Evolutionary conservation across 768 basidiomycete species (phyloP).

Genomic region (Mycena polygramma): DNA sequence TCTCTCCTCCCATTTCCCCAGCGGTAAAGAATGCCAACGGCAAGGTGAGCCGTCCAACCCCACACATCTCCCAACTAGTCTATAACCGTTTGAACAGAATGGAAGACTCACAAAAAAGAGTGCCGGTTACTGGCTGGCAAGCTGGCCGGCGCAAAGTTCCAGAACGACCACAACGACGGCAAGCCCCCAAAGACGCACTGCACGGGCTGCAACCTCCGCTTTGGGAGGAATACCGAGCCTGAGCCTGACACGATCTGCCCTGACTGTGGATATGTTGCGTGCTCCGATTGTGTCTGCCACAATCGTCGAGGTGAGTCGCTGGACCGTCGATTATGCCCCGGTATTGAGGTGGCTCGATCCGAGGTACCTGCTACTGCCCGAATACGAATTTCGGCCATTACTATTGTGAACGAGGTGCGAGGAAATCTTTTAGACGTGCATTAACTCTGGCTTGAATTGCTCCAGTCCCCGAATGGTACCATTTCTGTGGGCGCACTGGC

Average conservation of each 20-base stretch:
- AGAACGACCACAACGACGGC: neutral
- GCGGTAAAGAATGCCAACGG: slow-evolving; percentile 15
- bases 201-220: slow-evolving; percentile 6
- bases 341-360: no score
- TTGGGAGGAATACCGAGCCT: neutral
- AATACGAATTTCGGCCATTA: slow-evolving; percentile 27
- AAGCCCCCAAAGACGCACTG: slow-evolving; percentile 15
- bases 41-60: neutral
- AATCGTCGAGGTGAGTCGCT: slow-evolving; percentile 16
- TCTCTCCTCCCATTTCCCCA: neutral
- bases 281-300: slow-evolving; percentile 9
- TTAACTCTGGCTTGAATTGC: neutral
- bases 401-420: slow-evolving; percentile 22
- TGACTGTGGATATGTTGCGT: slow-evolving; percentile 14
- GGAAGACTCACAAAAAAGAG: slow-evolving; percentile 17
- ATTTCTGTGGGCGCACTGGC: slow-evolving; percentile 3
- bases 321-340: no score
- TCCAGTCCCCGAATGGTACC: slow-evolving; percentile 31
- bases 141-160: neutral
- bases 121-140: slow-evolving; percentile 1
- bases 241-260: slow-evolving; percentile 4
- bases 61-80: no score
- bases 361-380: slow-evolving; percentile 29
- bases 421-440: no score
- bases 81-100: neutral